Conservation (phyloP, 257 asterid genomes). For the Solanum megistacrolobum region DNA sequence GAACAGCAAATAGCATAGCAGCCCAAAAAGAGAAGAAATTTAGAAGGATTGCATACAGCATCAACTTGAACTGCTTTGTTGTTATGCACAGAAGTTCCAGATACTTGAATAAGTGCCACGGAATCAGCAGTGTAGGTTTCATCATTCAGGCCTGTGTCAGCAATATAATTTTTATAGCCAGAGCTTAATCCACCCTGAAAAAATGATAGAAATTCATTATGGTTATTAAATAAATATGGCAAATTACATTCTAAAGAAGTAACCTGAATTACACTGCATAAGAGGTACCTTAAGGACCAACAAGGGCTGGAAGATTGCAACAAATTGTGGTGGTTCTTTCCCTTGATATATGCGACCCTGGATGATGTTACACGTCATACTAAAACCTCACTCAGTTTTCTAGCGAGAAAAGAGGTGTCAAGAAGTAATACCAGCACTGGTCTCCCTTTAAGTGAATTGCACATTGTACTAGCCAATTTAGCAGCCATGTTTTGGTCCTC, state of each 20-base stretch:
- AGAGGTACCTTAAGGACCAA: constrained; percentile 79
- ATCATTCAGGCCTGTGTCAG: constrained; percentile 93
- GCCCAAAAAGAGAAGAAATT: background rate
- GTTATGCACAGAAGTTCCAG: constrained; percentile 79
- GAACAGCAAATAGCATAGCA: background rate
- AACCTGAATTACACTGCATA: background rate
- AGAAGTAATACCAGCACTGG: constrained; percentile 63
- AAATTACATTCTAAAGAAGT: background rate
- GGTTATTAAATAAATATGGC: background rate
- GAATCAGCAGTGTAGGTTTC: constrained; percentile 83
- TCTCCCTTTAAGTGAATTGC: constrained; percentile 82
- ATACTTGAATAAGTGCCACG: constrained; percentile 74
- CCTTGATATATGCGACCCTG: constrained; percentile 94
- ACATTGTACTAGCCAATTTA: constrained; percentile 55
- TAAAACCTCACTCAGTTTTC: background rate
- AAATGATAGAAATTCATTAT: background rate
- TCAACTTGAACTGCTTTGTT: constrained; percentile 86
- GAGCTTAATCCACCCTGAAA: constrained; percentile 89
- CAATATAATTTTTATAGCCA: constrained; percentile 77
- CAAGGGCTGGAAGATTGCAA: constrained; percentile 91
- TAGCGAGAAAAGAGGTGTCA: background rate
- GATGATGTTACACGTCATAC: constrained; percentile 7
- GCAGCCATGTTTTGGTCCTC: constrained; percentile 73
- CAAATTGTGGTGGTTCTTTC: constrained; percentile 95
- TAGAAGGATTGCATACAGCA: constrained; percentile 42